Evolutionary conservation across 805 yeast genomes (phyloP).

Genomic region (Schwanniomyces sp.): DNA sequence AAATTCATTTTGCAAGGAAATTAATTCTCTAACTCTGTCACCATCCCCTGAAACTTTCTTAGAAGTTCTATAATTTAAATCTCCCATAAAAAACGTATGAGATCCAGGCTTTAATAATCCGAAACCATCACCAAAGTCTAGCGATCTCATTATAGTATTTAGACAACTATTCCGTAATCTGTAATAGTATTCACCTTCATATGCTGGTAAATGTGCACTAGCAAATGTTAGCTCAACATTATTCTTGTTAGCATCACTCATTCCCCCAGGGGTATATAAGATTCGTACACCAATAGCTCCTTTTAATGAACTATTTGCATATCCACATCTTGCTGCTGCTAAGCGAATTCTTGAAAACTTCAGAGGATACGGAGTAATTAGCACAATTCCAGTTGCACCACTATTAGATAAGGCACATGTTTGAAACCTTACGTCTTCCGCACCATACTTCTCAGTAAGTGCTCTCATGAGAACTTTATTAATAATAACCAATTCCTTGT

Average conservation of each 20-base stretch:
- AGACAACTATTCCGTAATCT: constrained; percentile 55
- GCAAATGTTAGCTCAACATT: constrained; percentile 57
- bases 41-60: constrained; percentile 13
- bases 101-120: constrained; percentile 50
- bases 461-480: constrained; percentile 33
- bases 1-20: constrained; percentile 23
- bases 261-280: constrained; percentile 21
- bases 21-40: constrained; percentile 16
- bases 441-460: constrained; percentile 32
- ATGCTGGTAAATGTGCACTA: constrained; percentile 73
- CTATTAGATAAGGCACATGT: constrained; percentile 43
- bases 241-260: constrained; percentile 11
- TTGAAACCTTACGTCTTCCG: constrained; percentile 31
- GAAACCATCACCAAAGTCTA: constrained; percentile 59
- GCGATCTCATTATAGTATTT: constrained; percentile 46
- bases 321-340: constrained; percentile 54
- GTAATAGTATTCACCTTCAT: constrained; percentile 58
- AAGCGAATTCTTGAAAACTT: constrained; percentile 22
- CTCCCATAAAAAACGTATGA: constrained; percentile 80
- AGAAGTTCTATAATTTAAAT: constrained; percentile 72
- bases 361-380: constrained; percentile 46
- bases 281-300: constrained; percentile 71
- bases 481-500: constrained; percentile 33
- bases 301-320: constrained; percentile 61
- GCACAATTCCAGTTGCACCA: constrained; percentile 60